Evolutionary conservation across 257 asterid species (phyloP).

Genomic region (Solanum rostratum): DNA sequence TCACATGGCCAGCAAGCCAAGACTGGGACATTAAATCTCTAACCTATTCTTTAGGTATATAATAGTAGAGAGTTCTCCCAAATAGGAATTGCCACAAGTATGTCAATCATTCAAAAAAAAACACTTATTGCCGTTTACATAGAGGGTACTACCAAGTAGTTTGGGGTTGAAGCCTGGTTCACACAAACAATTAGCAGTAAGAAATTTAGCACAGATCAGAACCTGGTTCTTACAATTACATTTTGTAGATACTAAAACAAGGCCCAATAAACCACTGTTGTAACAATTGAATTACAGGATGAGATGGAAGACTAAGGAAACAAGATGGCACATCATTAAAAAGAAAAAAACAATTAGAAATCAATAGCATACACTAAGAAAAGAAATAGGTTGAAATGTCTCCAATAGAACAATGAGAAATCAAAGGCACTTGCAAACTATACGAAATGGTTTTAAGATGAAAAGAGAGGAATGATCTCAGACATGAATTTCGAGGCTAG

Average conservation of each 20-base stretch:
- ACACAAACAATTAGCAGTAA: not conserved
- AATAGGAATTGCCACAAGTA: not conserved
- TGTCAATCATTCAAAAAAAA: not conserved
- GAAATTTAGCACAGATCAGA: not conserved
- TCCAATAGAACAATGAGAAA: not conserved
- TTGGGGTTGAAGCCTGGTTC: not conserved
- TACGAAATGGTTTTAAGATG: not conserved
- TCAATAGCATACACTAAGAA: not conserved
- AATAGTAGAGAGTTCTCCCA: not conserved
- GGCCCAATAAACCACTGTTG: not conserved
- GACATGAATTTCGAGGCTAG: not conserved
- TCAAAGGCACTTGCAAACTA: not conserved
- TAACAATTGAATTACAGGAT: not conserved
- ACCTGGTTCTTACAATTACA: not conserved
- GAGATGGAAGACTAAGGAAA: not conserved
- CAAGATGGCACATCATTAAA: not conserved
- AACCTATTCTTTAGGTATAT: not conserved
- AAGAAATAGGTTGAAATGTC: not conserved
- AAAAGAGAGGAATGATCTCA: not conserved
- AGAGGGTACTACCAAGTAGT: not conserved
- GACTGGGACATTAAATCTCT: not conserved
- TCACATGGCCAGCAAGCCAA: slow-evolving; percentile 4
- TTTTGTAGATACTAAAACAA: not conserved
- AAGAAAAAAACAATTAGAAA: not conserved
- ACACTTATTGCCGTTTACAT: not conserved